phyloP scores from a whole-genome alignment of 345 rosid species.

The Boechera divaricarpa region DNA sequence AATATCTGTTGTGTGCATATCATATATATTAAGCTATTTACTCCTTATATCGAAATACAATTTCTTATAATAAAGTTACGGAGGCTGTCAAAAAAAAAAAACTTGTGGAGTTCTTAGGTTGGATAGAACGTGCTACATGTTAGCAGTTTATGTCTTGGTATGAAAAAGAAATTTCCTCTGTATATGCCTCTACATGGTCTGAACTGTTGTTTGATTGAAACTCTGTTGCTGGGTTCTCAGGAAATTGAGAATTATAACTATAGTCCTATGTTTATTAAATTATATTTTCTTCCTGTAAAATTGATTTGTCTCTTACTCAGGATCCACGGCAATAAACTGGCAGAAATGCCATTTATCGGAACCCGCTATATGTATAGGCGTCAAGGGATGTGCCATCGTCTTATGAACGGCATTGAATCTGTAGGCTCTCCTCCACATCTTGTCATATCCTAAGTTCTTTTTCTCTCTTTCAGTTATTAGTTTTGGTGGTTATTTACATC shows the following conservation, averaged over 20 bases:
- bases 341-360: constrained; percentile 99
- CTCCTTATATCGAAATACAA: neutral
- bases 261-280: constrained; percentile 3
- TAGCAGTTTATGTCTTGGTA: neutral
- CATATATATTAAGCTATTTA: constrained; percentile 5
- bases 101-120: neutral
- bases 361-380: constrained; percentile 85
- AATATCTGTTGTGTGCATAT: neutral
- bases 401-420: constrained; percentile 78
- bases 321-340: constrained; percentile 80
- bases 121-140: neutral
- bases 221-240: constrained; percentile 11
- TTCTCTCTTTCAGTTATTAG: neutral
- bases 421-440: constrained; percentile 53
- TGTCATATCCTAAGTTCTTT: neutral
- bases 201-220: neutral
- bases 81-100: too few relatives aligned
- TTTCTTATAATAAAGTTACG: neutral
- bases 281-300: neutral
- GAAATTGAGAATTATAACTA: neutral
- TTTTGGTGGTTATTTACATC: constrained; percentile 3
- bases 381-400: constrained; percentile 96
- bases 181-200: constrained; percentile 2
- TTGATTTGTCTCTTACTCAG: constrained; percentile 49
- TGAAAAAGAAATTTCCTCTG: neutral